Evolutionary conservation across 1,284 basidiomycete species (phyloP).

Genomic region (Anthracocystis setariae): DNA sequence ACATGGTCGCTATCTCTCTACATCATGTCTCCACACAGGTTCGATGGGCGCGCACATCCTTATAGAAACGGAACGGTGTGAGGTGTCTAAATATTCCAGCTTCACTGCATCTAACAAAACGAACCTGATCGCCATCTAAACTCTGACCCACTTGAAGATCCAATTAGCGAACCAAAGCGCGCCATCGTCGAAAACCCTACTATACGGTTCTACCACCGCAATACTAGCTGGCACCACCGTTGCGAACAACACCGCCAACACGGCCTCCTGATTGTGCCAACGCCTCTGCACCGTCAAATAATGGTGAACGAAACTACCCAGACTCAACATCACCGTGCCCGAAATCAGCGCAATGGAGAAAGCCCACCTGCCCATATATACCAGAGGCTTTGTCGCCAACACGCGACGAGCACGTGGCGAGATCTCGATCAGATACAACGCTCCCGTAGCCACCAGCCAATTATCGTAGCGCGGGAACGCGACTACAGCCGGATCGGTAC

Average conservation of each 20-base stretch:
- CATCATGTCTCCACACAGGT: no score
- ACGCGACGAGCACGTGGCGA: constrained; percentile 7
- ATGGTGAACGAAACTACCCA: constrained; percentile 42
- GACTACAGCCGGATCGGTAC: constrained; percentile 9
- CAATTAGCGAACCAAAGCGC: constrained; percentile 24
- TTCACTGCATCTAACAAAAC: no score
- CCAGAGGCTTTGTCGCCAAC: constrained; percentile 19
- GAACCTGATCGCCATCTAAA: constrained; percentile 10
- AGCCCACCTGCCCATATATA: constrained; percentile 40
- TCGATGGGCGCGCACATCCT: no score
- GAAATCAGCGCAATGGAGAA: constrained; percentile 51
- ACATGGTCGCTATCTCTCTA: no score
- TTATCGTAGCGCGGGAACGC: constrained; percentile 58
- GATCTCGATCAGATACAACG: constrained; percentile 50
- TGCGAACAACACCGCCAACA: constrained; percentile 34
- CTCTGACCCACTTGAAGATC: constrained; percentile 46
- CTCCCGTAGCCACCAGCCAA: constrained; percentile 47
- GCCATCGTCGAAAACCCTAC: constrained; percentile 38
- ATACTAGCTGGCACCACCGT: constrained; percentile 29
- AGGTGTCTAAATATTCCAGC: no score
- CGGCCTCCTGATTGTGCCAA: constrained; percentile 18
- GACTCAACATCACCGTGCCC: constrained; percentile 49
- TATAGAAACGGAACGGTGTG: no score
- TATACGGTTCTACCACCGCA: constrained; percentile 27
- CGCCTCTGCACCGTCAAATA: constrained; percentile 13